These are phyloP conservation scores for Rhododendron molle DNA, from an alignment of 148 eudicot genomes.

Conservation along the genomic window DNA sequence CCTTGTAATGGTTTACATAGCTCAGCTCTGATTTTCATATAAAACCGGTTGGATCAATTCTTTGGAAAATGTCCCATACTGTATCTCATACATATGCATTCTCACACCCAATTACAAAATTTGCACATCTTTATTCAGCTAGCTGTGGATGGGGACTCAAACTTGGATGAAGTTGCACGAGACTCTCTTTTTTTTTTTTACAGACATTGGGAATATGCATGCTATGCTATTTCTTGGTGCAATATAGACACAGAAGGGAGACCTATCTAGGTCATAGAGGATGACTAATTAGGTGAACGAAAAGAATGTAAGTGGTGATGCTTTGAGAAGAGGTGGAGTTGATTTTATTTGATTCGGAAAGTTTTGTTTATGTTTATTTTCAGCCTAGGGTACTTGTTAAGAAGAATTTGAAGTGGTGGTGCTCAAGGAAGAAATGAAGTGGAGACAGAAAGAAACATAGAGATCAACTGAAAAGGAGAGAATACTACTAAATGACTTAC, in stretches of 20 bases:
- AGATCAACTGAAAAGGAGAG: no score
- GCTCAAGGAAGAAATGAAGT: no score
- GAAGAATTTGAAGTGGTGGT: no score
- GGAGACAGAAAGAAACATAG: no score
- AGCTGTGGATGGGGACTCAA: not conserved
- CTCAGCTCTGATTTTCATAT: not conserved
- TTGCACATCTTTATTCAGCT: not conserved
- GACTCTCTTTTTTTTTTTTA: not conserved
- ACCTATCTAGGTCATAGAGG: not conserved
- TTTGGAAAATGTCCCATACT: not conserved
- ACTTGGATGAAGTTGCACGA: not conserved
- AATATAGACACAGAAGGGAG: not conserved
- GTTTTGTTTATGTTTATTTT: no score
- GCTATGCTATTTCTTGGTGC: not conserved
- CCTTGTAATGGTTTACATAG: not conserved
- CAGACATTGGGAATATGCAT: not conserved
- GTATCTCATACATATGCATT: not conserved
- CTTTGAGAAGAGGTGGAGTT: not conserved
- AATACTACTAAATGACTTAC: no score
- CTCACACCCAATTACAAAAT: not conserved
- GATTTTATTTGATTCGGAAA: not conserved
- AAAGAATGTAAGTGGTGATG: not conserved
- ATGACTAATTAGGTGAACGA: not conserved
- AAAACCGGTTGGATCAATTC: not conserved
- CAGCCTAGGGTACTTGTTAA: no score